Percentiles rank a stretch among this genome's conserved stretches.
Evolutionary conservation across 352 stramenopile species (phyloP).

Genomic region (Globisporangium acanthophoron): DNA sequence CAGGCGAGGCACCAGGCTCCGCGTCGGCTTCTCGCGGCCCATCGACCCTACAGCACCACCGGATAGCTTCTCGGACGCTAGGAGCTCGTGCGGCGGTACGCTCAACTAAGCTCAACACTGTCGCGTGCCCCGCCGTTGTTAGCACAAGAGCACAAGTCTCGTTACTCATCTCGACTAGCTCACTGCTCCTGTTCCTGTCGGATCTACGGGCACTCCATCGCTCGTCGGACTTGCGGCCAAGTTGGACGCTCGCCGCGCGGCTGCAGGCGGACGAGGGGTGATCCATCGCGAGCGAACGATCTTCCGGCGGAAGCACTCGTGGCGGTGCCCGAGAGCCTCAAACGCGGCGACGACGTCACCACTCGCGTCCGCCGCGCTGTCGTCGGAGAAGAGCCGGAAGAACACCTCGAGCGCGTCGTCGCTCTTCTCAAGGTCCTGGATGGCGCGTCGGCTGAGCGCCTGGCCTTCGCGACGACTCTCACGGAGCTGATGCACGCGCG

Average conservation of each 20-base stretch:
- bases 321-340: conserved; percentile 33
- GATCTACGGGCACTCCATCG: too few species aligned
- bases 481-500: conserved; percentile 26
- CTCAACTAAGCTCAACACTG: too few species aligned
- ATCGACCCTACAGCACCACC: too few species aligned
- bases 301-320: conserved; percentile 48
- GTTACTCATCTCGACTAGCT: too few species aligned
- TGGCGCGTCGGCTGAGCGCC: conserved; percentile 20
- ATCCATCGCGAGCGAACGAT: conserved; percentile 42
- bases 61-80: too few species aligned
- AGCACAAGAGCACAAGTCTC: too few species aligned
- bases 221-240: background rate
- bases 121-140: too few species aligned
- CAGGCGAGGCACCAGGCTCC: conserved; percentile 1
- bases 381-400: conserved; percentile 25
- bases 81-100: too few species aligned
- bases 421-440: conserved; percentile 42
- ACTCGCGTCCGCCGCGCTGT: background rate
- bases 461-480: conserved; percentile 12
- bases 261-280: background rate
- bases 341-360: conserved; percentile 10
- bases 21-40: background rate
- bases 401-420: conserved; percentile 33
- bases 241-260: conserved; percentile 1
- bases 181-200: too few species aligned